Base-by-base conservation (phyloP, 1,284 basidiomycete genomes). In the Cutaneotrichosporon dermatis region DNA sequence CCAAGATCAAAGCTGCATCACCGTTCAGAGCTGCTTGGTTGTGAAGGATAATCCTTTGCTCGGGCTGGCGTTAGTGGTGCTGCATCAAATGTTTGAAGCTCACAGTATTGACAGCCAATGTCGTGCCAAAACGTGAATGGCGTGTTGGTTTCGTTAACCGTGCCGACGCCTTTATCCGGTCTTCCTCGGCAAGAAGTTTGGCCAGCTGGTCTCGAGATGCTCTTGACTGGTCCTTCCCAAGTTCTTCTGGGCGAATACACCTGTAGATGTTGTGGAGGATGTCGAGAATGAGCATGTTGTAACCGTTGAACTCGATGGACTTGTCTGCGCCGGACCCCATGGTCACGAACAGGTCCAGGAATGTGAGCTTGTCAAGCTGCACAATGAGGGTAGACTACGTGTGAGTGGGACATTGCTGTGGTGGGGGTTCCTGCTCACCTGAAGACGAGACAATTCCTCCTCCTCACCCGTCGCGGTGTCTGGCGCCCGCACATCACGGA, bases 51-150 rank as follows among this genome's bases (percentile, higher is more conserved):
- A 80, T 75, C 60, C 77, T 74, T 58, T 80, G 74, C 25, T 78
- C 75, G 15, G 77, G 73, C 72, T 79, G 51, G 33, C 36, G 43
- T 67, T 60, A 60, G 57, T 34, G 54, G 34, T 12, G 12, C 46
- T 50, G 2, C n/a, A 13, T 10, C 8, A 37, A 51, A 8, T 15
- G 8, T 36, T 12, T 6, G 4, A 3, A 25, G 64, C 71, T 61
- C 45, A 75, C 88, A 85, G 68, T 86, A 63, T 82, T 84, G 53
- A 96, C 87, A 11, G 87, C 79, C 63, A 96, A 87, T 2, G 92
- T 95, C 0, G 93, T 96, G 0, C 93, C 93, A 75, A 97, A 97
- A 42, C 93, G 85, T 33, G 91, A 91, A 77, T 97, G 93, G 35
- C 93, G 84, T 13, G 90, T 88, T n/a, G 85, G 67, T 10, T 68